Evolutionary conservation across 2,329 filamentous ascomycete genomes (phyloP), one percentile per base, ranked within the genome.

Genomic region (Cordyceps fumosorosea): DNA sequence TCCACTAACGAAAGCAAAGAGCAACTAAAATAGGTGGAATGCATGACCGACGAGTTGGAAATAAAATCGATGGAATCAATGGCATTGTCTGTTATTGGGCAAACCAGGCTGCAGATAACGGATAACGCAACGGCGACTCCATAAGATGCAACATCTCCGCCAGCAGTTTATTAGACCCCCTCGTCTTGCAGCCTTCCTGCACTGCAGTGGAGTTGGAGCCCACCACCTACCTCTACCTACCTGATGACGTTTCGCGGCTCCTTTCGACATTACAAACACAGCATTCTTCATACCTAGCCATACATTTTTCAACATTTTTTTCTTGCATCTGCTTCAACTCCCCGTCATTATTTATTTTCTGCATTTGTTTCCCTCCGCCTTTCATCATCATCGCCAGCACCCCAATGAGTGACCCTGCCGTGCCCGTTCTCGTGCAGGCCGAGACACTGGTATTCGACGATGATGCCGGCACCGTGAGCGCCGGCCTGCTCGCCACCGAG

Each of bases 1-100:
- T 0, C 95, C 95, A 1, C 86, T 96, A 85, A 79, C 77, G 58
- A 78, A 79, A 66, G 84, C 84, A 29, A 80, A 74, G 66, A 78
- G 77, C n/a, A 73, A 74, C 80, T 93, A 91, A 55, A 45, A n/a
- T 5, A 12, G 84, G 79, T 40, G 40, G 8, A 29, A 7, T 55
- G 26, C 40, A 53, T 12, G 22, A 29, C 42, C 73, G 74, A 26
- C 26, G 40, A 55, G 22, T 56, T 59, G 4, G 53, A 18, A 37
- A n/a, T 52, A 34, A 18, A 26, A 26, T 16, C 11, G 3, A 10
- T 47, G 44, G 7, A 2, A 20, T 22, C n/a, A n/a, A n/a, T n/a
- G n/a, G n/a, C n/a, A n/a, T n/a, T n/a, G n/a, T n/a, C n/a, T n/a
- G n/a, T n/a, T 24, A 18, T 18, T 26, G 20, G 20, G 42, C 29